Evolutionary conservation across 305 asterid species (phyloP), one percentile per base, ranked within the genome.

Genomic region (Solanum hybrid): DNA sequence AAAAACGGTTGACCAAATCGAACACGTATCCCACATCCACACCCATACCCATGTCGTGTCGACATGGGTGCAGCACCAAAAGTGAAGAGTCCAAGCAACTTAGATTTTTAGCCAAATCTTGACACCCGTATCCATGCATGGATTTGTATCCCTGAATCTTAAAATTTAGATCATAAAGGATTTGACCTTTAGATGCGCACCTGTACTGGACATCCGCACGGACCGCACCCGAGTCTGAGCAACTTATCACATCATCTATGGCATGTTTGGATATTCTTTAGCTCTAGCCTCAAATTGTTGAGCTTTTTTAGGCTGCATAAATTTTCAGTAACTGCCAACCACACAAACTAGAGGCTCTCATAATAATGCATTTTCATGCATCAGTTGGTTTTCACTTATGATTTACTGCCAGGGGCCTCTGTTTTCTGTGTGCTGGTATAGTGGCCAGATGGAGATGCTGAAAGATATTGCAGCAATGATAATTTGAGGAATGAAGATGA

Each of bases 401-500:
- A 97, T 97, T 97, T 96, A 96, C 98, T 95, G 93, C 95, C 97
- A 94, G 97, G 98, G 97, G 94, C 95, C 93, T 96, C 97, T 96
- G 95, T 95, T 97, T 95, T 97, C 92, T 95, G 90, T 97, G 98
- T 97, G 98, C 97, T 97, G 93, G 95, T 97, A 93, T 96, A 97
- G 99, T 95, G 97, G 95, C 96, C 93, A 93, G 94, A 94, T 90
- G 96, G 96, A 94, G 93, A 86, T 92, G 94, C 93, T 86, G 93
- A 90, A 91, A 87, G 91, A 89, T 93, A 91, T 67, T 93, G 91
- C 92, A 93, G 88, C 90, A 89, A 81, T 61, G 91, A 89, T 88
- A 79, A 78, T 91, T 83, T 64, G 24, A 92, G 93, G 89, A 93
- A 94, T 89, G 96, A 92, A 89, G 95, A 91, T 29, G 93, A 93